phyloP scores from a whole-genome alignment of 768 basidiomycete genomes.

The Chiua virens region DNA sequence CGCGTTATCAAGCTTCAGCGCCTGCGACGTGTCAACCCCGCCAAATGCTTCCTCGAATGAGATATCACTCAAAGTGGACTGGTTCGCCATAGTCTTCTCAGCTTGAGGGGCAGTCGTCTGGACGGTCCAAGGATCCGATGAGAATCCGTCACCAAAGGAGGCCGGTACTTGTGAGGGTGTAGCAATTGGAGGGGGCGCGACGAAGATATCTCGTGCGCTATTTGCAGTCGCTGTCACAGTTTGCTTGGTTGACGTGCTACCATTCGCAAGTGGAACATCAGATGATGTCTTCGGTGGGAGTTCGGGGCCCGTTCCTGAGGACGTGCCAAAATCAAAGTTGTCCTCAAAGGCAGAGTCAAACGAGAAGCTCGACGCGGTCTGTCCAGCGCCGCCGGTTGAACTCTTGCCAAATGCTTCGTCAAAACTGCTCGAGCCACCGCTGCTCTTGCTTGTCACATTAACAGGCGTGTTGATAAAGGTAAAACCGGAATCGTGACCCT shows the following conservation, averaged over 20 bases:
- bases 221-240: constrained; percentile 4
- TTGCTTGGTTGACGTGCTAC: constrained; percentile 14
- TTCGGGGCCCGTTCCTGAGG: constrained; percentile 34
- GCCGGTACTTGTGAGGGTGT: constrained; percentile 24
- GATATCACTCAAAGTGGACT: constrained; percentile 19
- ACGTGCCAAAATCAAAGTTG: constrained; percentile 60
- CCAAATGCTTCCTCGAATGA: constrained; percentile 62
- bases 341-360: constrained; percentile 69
- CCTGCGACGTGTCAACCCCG: constrained; percentile 39
- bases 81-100: constrained; percentile 14
- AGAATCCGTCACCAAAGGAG: constrained; percentile 52
- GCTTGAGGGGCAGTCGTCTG: constrained; percentile 8
- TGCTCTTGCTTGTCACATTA: constrained; percentile 11
- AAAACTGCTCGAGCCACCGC: constrained; percentile 53
- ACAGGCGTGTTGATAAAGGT: constrained; percentile 16
- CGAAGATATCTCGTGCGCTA: constrained; percentile 10
- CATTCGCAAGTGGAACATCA: constrained; percentile 25
- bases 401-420: constrained; percentile 72
- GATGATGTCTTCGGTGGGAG: constrained; percentile 29
- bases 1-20: constrained; percentile 40
- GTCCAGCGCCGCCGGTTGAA: constrained; percentile 37
- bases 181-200: constrained; percentile 12
- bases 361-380: constrained; percentile 42
- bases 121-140: constrained; percentile 22
- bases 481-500: constrained; percentile 20